Percentiles rank a stretch among this genome's conserved stretches.
phyloP scores from a whole-genome alignment of 352 stramenopile species.

The Hyaloperonospora brassicae region DNA sequence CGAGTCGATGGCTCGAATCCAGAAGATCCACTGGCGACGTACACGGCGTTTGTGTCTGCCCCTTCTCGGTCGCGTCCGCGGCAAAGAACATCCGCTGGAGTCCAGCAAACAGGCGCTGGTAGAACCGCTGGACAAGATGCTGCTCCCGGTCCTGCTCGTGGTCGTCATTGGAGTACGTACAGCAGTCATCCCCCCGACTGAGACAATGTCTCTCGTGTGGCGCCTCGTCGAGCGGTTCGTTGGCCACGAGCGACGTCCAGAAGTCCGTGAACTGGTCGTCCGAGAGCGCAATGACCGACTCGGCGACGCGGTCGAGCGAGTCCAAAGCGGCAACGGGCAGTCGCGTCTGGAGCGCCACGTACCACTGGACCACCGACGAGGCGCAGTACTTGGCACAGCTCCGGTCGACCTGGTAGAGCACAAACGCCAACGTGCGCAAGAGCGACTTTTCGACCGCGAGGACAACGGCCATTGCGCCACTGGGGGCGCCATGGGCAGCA shows the following conservation, averaged over 20 bases:
- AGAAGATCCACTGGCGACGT: constrained; percentile 46
- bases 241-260: constrained; percentile 52
- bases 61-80: constrained; percentile 12
- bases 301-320: constrained; percentile 39
- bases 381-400: constrained; percentile 51
- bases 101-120: constrained; percentile 39
- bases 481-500: constrained; percentile 6
- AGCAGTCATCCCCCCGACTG: background rate
- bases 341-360: constrained; percentile 51
- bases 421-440: constrained; percentile 54
- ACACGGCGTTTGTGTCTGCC: constrained; percentile 56
- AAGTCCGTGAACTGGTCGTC: constrained; percentile 58
- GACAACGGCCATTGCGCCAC: constrained; percentile 37
- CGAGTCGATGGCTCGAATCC: constrained; percentile 24
- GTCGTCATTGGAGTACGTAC: constrained; percentile 5
- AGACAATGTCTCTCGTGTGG: constrained; percentile 13
- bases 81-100: constrained; percentile 49
- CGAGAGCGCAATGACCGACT: constrained; percentile 54
- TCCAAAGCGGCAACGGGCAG: constrained; percentile 41
- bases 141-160: constrained; percentile 20
- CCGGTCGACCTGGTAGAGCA: constrained; percentile 55
- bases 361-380: constrained; percentile 52
- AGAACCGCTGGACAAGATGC: constrained; percentile 40
- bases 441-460: constrained; percentile 51
- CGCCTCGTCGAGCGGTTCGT: constrained; percentile 37